Percentiles rank a stretch among this genome's conserved stretches.
Evolutionary conservation across 192 early-diverging fungal genomes (phyloP).

Genomic region (Podila verticillata): DNA sequence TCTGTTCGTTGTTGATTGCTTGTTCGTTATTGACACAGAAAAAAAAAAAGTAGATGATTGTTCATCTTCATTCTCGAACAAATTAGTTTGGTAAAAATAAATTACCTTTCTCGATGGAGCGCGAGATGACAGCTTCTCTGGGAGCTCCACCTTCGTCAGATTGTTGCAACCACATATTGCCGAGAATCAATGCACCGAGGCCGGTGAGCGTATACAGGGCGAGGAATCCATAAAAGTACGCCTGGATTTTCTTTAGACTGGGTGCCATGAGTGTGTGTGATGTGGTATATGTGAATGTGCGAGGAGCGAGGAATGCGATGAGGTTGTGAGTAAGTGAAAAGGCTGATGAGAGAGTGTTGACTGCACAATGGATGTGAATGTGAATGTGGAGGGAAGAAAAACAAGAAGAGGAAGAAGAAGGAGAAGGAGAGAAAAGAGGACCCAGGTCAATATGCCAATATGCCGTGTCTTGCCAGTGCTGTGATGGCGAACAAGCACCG

Average conservation of each 20-base stretch:
- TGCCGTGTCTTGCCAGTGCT: no score
- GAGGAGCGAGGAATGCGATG: not conserved
- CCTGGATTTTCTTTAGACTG: conserved; percentile 23
- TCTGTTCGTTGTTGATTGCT: not conserved
- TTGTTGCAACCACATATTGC: conserved; percentile 30
- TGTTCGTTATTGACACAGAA: not conserved
- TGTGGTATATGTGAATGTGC: not conserved
- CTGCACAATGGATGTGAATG: conserved; percentile 1
- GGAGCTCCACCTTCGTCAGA: conserved; percentile 17
- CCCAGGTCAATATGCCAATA: not conserved
- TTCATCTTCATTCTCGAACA: not conserved
- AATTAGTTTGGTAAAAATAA: no score
- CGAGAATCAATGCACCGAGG: conserved; percentile 29
- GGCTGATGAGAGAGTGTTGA: not conserved
- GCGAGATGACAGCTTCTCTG: conserved; percentile 46
- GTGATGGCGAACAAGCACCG: not conserved
- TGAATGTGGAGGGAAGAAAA: not conserved
- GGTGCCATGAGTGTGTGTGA: not conserved
- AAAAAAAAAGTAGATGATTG: not conserved
- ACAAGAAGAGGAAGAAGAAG: not conserved
- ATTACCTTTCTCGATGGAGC: conserved; percentile 33
- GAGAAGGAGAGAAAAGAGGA: not conserved
- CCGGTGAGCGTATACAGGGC: conserved; percentile 32
- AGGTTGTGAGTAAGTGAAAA: not conserved
- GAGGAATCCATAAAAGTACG: conserved; percentile 20